phyloP scores from a whole-genome alignment of 768 basidiomycete genomes.

The Pleurotus djamor region DNA sequence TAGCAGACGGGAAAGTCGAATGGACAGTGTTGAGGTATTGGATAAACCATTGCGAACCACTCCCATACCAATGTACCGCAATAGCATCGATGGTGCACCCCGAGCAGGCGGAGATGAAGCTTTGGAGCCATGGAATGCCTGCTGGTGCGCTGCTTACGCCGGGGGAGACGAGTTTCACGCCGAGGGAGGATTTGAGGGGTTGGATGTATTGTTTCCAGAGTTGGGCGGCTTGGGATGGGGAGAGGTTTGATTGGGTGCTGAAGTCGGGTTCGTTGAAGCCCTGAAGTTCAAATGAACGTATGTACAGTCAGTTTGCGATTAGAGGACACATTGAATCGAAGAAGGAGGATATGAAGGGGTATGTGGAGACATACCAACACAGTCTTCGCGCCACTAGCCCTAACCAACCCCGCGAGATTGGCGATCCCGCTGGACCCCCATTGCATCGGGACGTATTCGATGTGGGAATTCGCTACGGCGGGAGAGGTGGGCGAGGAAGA shows the following conservation, averaged over 20 bases:
- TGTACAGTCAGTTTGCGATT: no score
- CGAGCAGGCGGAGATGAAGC: conserved; percentile 29
- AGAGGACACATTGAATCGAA: no score
- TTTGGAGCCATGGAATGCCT: conserved; percentile 28
- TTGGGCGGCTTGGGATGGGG: conserved; percentile 23
- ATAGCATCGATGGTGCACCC: conserved; percentile 34
- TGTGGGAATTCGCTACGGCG: conserved; percentile 23
- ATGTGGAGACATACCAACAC: conserved; percentile 27
- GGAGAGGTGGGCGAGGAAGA: conserved; percentile 23
- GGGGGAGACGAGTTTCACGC: conserved; percentile 30
- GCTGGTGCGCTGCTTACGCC: conserved; percentile 28
- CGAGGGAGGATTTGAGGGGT: conserved; percentile 22
- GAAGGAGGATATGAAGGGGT: no score
- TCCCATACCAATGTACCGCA: conserved; percentile 30
- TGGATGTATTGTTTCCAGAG: conserved; percentile 35
- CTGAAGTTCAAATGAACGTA: conserved; percentile 13
- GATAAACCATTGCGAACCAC: conserved; percentile 24
- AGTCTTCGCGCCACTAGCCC: conserved; percentile 31
- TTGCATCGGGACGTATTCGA: conserved; percentile 37
- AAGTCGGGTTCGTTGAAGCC: conserved; percentile 36
- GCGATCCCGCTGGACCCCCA: conserved; percentile 29
- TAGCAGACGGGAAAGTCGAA: conserved; percentile 24
- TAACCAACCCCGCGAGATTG: conserved; percentile 21
- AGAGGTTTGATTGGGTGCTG: conserved; percentile 28
- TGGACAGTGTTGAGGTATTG: conserved; percentile 31